Percentiles rank a stretch among this genome's conserved stretches.
Conservation (phyloP, 2,329 filamentous ascomycete species). For the Neofusicoccum cordaticola region DNA sequence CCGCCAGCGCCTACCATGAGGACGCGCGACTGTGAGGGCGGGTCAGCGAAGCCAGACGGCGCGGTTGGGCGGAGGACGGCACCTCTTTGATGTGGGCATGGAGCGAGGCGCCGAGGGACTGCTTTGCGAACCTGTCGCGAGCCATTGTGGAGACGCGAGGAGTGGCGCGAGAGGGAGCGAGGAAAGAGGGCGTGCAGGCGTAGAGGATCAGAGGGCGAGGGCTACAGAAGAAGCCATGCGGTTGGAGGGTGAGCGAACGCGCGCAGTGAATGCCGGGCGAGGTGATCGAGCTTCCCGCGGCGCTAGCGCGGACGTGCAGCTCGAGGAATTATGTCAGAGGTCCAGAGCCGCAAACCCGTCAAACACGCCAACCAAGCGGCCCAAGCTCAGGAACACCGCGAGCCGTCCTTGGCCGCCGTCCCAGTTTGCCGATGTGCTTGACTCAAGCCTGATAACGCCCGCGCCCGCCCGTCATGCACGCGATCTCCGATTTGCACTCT, state of each 20-base stretch:
- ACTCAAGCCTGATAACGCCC: background rate
- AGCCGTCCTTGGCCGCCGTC: background rate
- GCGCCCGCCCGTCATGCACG: background rate
- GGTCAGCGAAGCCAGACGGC: conserved; percentile 26
- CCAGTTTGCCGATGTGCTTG: background rate
- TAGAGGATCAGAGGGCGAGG: conserved; percentile 8
- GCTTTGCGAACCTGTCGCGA: conserved; percentile 50
- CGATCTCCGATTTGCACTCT: background rate
- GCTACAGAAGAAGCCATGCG: conserved; percentile 16
- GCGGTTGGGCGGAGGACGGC: conserved; percentile 27
- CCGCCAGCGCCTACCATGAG: conserved; percentile 95
- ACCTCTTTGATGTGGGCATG: conserved; percentile 69
- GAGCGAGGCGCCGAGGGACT: conserved; percentile 64
- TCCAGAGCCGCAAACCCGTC: conserved; percentile 8
- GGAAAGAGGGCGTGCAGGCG: conserved; percentile 9
- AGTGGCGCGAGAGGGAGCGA: conserved; percentile 13
- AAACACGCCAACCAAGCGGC: background rate
- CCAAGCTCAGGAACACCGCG: background rate
- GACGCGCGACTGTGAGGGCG: conserved; percentile 65
- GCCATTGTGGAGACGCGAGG: conserved; percentile 34
- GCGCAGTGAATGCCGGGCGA: conserved; percentile 9
- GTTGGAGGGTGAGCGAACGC: conserved; percentile 1
- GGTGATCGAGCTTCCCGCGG: conserved; percentile 11
- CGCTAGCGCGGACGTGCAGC: conserved; percentile 12
- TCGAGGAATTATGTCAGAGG: conserved; percentile 15